Percentiles rank a stretch among this genome's conserved stretches.
Evolutionary conservation across 768 basidiomycete species (phyloP).

Genomic region (Pleurotus ostreatus): DNA sequence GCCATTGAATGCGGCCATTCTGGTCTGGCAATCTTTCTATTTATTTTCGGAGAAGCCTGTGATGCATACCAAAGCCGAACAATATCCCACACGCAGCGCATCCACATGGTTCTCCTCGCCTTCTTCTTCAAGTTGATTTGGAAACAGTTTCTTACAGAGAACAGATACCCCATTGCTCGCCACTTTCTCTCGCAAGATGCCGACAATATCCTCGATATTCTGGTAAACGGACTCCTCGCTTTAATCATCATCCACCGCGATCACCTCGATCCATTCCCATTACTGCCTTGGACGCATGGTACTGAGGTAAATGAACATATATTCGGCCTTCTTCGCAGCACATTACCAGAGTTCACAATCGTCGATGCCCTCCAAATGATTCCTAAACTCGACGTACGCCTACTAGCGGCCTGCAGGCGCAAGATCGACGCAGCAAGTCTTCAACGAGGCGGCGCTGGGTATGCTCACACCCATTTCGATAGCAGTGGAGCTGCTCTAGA

Average conservation of each 20-base stretch:
- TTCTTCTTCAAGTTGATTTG: constrained; percentile 24
- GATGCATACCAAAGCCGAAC: constrained; percentile 32
- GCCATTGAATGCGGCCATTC: constrained; percentile 10
- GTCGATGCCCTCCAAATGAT: constrained; percentile 25
- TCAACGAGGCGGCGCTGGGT: constrained; percentile 19
- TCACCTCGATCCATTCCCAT: constrained; percentile 17
- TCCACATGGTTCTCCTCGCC: constrained; percentile 27
- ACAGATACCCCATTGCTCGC: constrained; percentile 16
- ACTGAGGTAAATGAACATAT: constrained; percentile 30
- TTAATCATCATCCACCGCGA: constrained; percentile 18
- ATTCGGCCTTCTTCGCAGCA: constrained; percentile 23
- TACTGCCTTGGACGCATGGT: constrained; percentile 27
- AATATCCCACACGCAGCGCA: constrained; percentile 19
- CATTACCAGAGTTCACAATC: constrained; percentile 31
- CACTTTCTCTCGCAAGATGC: constrained; percentile 30
- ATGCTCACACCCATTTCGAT: constrained; percentile 25
- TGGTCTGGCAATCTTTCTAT: constrained; percentile 29
- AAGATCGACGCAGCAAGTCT: constrained; percentile 9
- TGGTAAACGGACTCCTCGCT: constrained; percentile 28
- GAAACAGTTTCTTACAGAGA: constrained; percentile 16
- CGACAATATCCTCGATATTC: constrained; percentile 21
- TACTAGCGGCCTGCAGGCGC: constrained; percentile 18
- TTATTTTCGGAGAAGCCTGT: constrained; percentile 31
- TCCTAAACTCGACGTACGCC: constrained; percentile 19
- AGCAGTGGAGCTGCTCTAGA: constrained; percentile 13